Evolutionary conservation across 176 grass and related monocot species (phyloP), one percentile per base, ranked within the genome.

Genomic region (Bromus sterilis): DNA sequence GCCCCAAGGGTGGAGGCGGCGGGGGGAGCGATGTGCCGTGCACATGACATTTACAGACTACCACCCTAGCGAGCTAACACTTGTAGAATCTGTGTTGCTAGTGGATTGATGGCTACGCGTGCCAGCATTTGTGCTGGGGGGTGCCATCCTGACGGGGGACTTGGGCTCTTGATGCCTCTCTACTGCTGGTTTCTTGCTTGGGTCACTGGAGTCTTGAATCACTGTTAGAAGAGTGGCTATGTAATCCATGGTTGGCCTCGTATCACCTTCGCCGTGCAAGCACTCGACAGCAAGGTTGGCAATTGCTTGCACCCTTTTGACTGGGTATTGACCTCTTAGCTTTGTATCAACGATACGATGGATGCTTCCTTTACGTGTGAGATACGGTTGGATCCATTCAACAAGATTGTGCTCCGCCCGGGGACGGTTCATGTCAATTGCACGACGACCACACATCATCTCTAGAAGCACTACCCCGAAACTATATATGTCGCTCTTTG

Each of bases 401-500:
- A 94, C 92, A 53, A 94, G 92, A 39, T 78, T 92, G 46, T 78
- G 87, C 59, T 94, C 87, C 4, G 74, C 92, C 26, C 73, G 62
- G 20, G 92, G 84, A 5, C 56, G 67, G 37, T 83, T 94, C 34
- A 80, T 68, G 89, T 94, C 92, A 31, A 92, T 67, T 12, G 92
- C 84, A 2, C 92, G 89, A 9, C 78, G 92, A 25, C 92, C 89
- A 10, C 89, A 89, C 56, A 94, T 2, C 84, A 92, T 85, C 81
- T 92, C 93, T 18, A 94, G 85, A 66, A 94, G 87, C 83, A 94
- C 92, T 20, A 94, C 89, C 13, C 92, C 92, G 13, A 91, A 94
- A 81, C 89, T 89, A 79, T 91, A 94, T 59, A 87, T 60, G 49
- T 94, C 92, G 9, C 89, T 80, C 87, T 91, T 94, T 8, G 77